Evolutionary conservation across 257 asterid genomes (phyloP), one percentile per base, ranked within the genome.

Genomic region (Fraxinus americana): DNA sequence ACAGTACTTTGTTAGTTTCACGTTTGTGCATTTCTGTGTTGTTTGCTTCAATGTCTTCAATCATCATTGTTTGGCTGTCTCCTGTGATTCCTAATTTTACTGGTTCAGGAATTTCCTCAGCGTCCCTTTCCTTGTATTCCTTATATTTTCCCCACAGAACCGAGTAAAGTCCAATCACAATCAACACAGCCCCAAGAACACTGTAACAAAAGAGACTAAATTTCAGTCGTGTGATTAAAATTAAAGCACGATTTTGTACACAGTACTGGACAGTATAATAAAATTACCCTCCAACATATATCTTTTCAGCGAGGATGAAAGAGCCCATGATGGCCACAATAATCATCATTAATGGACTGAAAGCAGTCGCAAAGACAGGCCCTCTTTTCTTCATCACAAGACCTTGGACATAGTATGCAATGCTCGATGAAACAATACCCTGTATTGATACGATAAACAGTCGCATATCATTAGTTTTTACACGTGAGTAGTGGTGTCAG

Each of bases 371-470:
- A 76, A 90, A 90, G 38, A 90, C 92, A 30, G 94, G 94, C 67
- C 94, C 94, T 75, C 88, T 86, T 74, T 85, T 83, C 75, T 88
- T 78, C 92, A 90, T 90, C 32, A 90, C 87, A 54, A 85, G 70
- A 5, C 90, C 94, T 90, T 90, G 94, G 57, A 88, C 89, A 81
- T 90, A 88, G 72, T 90, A 90, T 35, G 94, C 90, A 38, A 88
- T 86, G 70, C 94, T 81, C 25, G 94, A 90, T 48, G 92, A 83
- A 19, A 90, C 86, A 10, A 89, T 85, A 48, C 92, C 91, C 92
- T 89, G 85, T 68, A 21, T 17, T 39, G 71, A 43, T 4, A 43
- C 38, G 69, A 7, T 8, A 43, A 78, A 48, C 57, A 14, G 57
- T 48, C 57, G 0, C 19, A 67, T 6, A 0, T 16, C 38, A 4